phyloP scores from a whole-genome alignment of 139 green algal genomes.

The Desmodesmus armatus region DNA sequence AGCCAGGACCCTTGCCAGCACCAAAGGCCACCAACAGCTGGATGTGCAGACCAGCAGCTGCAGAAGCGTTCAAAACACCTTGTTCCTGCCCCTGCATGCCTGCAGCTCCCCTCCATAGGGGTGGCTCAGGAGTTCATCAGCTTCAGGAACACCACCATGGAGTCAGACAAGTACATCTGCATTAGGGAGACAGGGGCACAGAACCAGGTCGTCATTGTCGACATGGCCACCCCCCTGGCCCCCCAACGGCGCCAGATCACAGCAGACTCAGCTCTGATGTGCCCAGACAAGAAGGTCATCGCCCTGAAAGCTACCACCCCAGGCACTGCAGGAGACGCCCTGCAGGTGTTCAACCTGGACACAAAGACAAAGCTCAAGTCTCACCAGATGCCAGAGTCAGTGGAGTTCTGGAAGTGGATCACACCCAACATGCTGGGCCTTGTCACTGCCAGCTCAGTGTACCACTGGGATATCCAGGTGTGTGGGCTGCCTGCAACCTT shows the following conservation, averaged over 20 bases:
- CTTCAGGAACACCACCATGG: slow-evolving; percentile 98
- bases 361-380: slow-evolving; percentile 98
- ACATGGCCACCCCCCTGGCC: slow-evolving; percentile 85
- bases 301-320: slow-evolving; percentile 86
- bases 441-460: slow-evolving; percentile 93
- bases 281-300: slow-evolving; percentile 93
- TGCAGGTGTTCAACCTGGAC: slow-evolving; percentile 99
- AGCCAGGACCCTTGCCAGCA: neutral
- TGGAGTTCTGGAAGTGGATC: slow-evolving; percentile 99
- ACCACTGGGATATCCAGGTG: slow-evolving; percentile 97
- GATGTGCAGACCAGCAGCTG: neutral
- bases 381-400: slow-evolving; percentile 92
- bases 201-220: slow-evolving; percentile 92
- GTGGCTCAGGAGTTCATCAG: slow-evolving; percentile 93
- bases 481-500: neutral
- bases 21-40: no score
- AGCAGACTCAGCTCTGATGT: slow-evolving; percentile 97
- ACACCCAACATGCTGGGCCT: slow-evolving; percentile 86
- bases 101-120: slow-evolving; percentile 91
- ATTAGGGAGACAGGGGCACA: slow-evolving; percentile 89
- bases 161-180: slow-evolving; percentile 98
- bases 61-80: neutral
- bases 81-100: neutral
- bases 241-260: slow-evolving; percentile 95
- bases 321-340: slow-evolving; percentile 79